Conservation (phyloP, 768 basidiomycete genomes). For the Pleurotus eryngii region DNA sequence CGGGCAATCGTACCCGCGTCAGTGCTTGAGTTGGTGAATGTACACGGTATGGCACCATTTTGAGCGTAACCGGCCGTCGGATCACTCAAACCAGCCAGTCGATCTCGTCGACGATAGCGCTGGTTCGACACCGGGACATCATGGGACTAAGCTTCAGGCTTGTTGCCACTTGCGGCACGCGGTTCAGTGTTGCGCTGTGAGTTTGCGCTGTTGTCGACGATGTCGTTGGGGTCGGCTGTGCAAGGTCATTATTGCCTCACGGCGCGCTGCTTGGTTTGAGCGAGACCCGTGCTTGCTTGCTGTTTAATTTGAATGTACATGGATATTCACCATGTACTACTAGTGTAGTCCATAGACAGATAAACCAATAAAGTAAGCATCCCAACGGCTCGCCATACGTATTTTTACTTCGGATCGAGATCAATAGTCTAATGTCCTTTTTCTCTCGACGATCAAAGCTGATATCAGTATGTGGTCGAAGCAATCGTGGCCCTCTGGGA, state of each 20-base stretch:
- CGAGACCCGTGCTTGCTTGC: too few species aligned
- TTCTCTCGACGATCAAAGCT: slow-evolving; percentile 39
- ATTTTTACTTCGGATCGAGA: background rate
- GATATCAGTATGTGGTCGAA: slow-evolving; percentile 46
- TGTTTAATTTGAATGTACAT: too few species aligned
- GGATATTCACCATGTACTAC: too few species aligned
- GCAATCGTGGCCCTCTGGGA: slow-evolving; percentile 39
- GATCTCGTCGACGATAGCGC: background rate
- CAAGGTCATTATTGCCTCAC: too few species aligned
- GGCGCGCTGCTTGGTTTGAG: too few species aligned
- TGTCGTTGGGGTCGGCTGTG: background rate
- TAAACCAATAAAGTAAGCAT: too few species aligned
- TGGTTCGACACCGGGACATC: background rate
- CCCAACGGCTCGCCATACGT: too few species aligned
- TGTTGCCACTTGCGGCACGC: background rate
- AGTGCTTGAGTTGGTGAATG: too few species aligned
- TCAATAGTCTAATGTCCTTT: slow-evolving; percentile 21
- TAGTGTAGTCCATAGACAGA: too few species aligned
- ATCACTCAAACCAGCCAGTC: background rate
- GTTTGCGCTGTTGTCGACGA: background rate
- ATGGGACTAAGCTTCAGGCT: background rate
- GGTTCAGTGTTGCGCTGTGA: background rate
- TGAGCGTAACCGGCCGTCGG: too few species aligned
- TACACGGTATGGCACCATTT: too few species aligned
- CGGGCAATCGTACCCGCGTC: too few species aligned